Evolutionary conservation across 768 basidiomycete genomes (phyloP).

Genomic region (Lactifluus subvellereus): DNA sequence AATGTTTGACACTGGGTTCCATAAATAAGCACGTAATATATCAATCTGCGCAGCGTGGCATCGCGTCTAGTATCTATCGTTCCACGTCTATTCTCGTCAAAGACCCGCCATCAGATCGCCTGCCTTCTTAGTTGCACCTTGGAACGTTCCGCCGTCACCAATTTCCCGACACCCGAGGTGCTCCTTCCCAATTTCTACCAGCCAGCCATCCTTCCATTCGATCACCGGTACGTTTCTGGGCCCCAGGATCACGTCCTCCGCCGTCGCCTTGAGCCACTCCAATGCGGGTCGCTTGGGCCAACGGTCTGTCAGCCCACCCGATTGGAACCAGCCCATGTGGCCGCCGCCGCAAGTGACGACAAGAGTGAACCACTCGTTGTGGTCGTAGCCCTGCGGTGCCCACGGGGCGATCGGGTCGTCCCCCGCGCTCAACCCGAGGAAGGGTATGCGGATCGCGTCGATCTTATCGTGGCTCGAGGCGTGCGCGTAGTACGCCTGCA

Average conservation of each 20-base stretch:
- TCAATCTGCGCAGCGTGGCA: no score
- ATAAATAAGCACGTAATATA: no score
- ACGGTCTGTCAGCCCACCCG: conserved; percentile 33
- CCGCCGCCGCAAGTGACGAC: conserved; percentile 69
- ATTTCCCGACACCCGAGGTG: conserved; percentile 55
- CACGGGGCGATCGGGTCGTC: conserved; percentile 79
- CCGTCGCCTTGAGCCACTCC: conserved; percentile 65
- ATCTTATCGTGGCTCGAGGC: conserved; percentile 61
- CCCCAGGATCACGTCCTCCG: conserved; percentile 44
- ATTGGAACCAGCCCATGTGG: conserved; percentile 85
- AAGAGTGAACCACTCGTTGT: conserved; percentile 51
- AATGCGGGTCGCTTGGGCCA: conserved; percentile 71
- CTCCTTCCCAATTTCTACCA: conserved; percentile 47
- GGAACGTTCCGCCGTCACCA: conserved; percentile 39
- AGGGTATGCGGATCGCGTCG: conserved; percentile 59
- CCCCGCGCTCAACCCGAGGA: conserved; percentile 68
- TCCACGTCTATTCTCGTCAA: conserved; percentile 19
- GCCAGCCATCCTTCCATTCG: conserved; percentile 51
- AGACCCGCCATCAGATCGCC: conserved; percentile 13
- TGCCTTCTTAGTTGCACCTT: neutral
- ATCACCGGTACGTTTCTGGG: conserved; percentile 33
- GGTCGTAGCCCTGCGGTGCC: conserved; percentile 52
- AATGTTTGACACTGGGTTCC: no score
- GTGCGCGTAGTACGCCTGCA: conserved; percentile 45
- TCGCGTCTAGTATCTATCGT: no score